Evolutionary conservation across 139 green algal genomes (phyloP).

Genomic region (Chlorella sp.): DNA sequence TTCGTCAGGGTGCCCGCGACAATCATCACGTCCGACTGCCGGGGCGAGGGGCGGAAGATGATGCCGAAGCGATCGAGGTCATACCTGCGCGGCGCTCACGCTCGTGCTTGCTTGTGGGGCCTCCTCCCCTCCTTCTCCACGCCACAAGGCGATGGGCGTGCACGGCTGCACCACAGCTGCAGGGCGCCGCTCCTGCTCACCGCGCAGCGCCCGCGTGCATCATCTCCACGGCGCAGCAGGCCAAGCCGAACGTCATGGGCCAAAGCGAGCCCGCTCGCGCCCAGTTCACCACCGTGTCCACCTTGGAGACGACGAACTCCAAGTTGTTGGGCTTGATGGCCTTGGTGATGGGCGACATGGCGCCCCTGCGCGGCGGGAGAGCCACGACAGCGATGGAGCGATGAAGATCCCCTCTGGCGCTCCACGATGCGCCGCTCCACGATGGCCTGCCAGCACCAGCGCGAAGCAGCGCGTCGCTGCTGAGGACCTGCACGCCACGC

Average conservation of each 20-base stretch:
- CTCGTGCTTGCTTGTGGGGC: too few relatives aligned
- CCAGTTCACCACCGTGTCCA: slow-evolving; percentile 83
- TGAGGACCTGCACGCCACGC: too few relatives aligned
- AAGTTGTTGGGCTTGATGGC: slow-evolving; percentile 6
- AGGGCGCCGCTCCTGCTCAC: background rate
- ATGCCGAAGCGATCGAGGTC: slow-evolving; percentile 85
- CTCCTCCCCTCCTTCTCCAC: too few relatives aligned
- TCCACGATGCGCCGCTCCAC: too few relatives aligned
- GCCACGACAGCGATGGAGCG: too few relatives aligned
- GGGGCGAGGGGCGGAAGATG: slow-evolving; percentile 89
- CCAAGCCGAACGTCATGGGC: slow-evolving; percentile 96
- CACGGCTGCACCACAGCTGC: too few relatives aligned
- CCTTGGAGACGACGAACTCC: slow-evolving; percentile 47
- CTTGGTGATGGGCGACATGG: background rate
- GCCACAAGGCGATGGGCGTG: too few relatives aligned
- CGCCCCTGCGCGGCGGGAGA: too few relatives aligned
- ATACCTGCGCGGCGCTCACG: slow-evolving; percentile 27
- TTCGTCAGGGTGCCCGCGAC: slow-evolving; percentile 96
- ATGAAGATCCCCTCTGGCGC: too few relatives aligned
- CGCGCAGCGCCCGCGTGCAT: slow-evolving; percentile 61
- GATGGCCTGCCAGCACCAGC: too few relatives aligned
- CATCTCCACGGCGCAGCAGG: slow-evolving; percentile 97
- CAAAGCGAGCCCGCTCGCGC: slow-evolving; percentile 85
- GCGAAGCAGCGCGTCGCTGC: too few relatives aligned
- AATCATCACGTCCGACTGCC: slow-evolving; percentile 96